Conservation (phyloP, 1,284 basidiomycete genomes). For the Ustanciosporium gigantosporum region DNA sequence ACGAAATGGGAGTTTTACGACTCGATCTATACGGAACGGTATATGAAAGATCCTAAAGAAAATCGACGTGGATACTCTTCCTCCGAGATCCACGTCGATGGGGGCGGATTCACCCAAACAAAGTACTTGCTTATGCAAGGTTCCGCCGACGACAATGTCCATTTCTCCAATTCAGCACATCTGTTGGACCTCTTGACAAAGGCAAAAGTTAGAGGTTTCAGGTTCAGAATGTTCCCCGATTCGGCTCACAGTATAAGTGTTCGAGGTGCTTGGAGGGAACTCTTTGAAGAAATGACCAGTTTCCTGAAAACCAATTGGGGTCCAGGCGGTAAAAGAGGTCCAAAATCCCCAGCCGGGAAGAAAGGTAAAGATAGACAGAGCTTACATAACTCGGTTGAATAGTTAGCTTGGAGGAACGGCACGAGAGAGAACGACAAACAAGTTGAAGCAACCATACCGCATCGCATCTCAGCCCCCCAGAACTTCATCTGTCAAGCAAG, state of each 20-base stretch:
- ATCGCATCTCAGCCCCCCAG: too few species aligned
- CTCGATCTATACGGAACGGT: constrained; percentile 93
- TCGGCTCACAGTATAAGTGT: constrained; percentile 75
- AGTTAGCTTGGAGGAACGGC: too few species aligned
- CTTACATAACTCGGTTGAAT: constrained; percentile 29
- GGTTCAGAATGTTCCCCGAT: constrained; percentile 95
- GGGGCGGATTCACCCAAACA: constrained; percentile 74
- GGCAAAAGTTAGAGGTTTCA: constrained; percentile 74
- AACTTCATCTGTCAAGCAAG: too few species aligned
- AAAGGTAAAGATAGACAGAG: constrained; percentile 7
- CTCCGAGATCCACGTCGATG: constrained; percentile 78
- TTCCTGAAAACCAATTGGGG: constrained; percentile 85
- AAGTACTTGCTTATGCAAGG: constrained; percentile 88
- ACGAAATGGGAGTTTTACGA: constrained; percentile 65
- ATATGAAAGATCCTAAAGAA: constrained; percentile 80
- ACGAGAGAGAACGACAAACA: too few species aligned
- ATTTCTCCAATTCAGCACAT: constrained; percentile 86
- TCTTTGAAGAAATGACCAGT: constrained; percentile 81
- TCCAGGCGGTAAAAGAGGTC: constrained; percentile 7
- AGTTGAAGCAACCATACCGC: too few species aligned
- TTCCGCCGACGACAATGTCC: constrained; percentile 62
- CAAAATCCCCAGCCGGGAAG: neutral
- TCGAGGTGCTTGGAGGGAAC: constrained; percentile 77
- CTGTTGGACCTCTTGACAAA: constrained; percentile 87
- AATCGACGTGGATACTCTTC: constrained; percentile 83